Base-by-base conservation (phyloP, 805 yeast species). In the Aciculoconidium aculeatum region DNA sequence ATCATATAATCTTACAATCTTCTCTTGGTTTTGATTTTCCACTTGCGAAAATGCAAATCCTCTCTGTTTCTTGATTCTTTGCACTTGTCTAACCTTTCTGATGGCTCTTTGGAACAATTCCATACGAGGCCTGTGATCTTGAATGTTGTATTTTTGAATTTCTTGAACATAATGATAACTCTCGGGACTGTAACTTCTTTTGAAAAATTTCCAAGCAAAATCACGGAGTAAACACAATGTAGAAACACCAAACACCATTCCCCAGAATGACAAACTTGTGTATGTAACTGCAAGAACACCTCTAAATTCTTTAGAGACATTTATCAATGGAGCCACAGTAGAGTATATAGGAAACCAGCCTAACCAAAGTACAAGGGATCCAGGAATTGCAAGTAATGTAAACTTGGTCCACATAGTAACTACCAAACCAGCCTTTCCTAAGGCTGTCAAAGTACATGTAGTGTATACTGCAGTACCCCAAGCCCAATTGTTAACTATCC, bases 1-100 rank as follows among this genome's bases (percentile, higher is more conserved):
- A 55, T 92, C 98, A 48, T 92, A 92, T 65, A 94, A 85, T 47
- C 97, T 73, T 27, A 92, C 80, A 37, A 92, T 74, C 49, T 79
- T 78, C 42, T 87, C 96, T 59, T 88, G 96, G 20, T 94, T 94
- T 52, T 84, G 95, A 32, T 61, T 61, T 40, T 86, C 95, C 26
- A 83, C 87, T 56, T 92, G 97, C 5, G 96, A 87, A 48, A 92
- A 92, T 2, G 99, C 99, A 67, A 85, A 92, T 5, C 99, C 99
- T 59, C 97, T 78, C 60, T 92, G 98, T 50, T 92, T 92, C 53
- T 94, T 83, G 84, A 92, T 90, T 56, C 99, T 74, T 56, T 90
- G 95, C 21, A 92, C 97, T 58, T 94, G 99, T 58, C 99, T 80
- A 14, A 92, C 97, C 51, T 87, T 92, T 50, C 97, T 72, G 33